Base-by-base conservation (phyloP, 2,329 filamentous ascomycete genomes). In the Fusarium pilosicola region DNA sequence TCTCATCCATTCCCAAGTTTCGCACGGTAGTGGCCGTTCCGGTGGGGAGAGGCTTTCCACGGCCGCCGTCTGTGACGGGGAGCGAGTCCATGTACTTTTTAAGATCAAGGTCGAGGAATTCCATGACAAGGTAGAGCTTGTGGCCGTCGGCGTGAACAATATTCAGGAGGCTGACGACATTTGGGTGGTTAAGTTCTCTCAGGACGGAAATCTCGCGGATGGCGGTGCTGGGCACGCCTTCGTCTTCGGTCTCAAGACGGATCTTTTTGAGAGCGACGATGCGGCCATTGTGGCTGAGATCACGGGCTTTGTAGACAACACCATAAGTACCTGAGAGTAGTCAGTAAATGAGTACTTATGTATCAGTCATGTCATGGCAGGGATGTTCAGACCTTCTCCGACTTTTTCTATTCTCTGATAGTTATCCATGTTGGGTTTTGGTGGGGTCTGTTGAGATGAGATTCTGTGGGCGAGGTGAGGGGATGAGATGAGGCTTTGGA, bases 321-420 rank as follows among this genome's bases (percentile, higher is more conserved):
- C 95, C 95, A 81, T 97, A 97, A 14, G 95, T 97, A 79, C 95
- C 95, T 97, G 56, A 13, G 5, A 6, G 30, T 13, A 7, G n/a
- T 48, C 18, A 63, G 38, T 61, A 36, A 48, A 57, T 36, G 32
- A 34, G 14, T 17, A 30, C 30, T 30, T 30, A 18, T 42, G 46
- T 10, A 13, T 15, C 11, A n/a, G 8, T 36, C 30, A n/a, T 39
- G 42, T 46, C 38, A 22, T 42, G 41, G 45, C 30, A 17, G 24
- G 44, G 41, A 3, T 22, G 11, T 4, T 18, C 14, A 70, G 78
- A 96, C 95, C 95, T 90, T 97, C 95, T 83, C 95, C 95, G 79
- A 97, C 95, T 88, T 97, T 97, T 86, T 97, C 95, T 80, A 97
- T 90, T 86, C 97, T 97, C 85, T 97, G 94, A 83, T 97, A 97